phyloP scores from a whole-genome alignment of 495 filamentous ascomycete genomes.

The Astrocystis sublimbata region DNA sequence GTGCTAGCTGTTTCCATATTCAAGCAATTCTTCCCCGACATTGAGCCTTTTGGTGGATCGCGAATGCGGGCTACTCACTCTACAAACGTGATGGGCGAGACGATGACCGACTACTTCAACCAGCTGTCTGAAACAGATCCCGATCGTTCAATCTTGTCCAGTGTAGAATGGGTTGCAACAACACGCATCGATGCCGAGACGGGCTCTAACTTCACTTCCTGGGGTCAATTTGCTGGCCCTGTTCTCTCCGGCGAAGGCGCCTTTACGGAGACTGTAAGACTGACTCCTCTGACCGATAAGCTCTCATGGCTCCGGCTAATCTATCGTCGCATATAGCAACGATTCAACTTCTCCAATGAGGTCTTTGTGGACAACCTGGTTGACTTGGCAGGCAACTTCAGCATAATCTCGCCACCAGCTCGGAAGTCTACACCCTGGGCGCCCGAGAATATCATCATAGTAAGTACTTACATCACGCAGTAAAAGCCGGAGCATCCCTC shows the following conservation, averaged over 20 bases:
- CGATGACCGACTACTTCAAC: conserved; percentile 40
- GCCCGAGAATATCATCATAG: neutral
- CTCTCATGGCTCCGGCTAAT: neutral
- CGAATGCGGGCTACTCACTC: conserved; percentile 45
- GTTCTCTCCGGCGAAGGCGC: neutral
- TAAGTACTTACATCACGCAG: neutral
- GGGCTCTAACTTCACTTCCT: conserved; percentile 50
- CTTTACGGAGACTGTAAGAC: neutral
- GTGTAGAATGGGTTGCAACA: conserved; percentile 45
- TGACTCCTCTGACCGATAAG: neutral
- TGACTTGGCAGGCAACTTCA: neutral
- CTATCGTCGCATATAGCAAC: neutral
- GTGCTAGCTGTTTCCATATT: conserved; percentile 50
- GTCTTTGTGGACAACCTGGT: neutral
- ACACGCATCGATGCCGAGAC: conserved; percentile 47
- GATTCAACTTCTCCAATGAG: neutral
- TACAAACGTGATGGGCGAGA: conserved; percentile 45
- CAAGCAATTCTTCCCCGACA: conserved; percentile 54
- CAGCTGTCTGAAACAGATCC: conserved; percentile 19
- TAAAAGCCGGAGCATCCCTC: conserved; percentile 25
- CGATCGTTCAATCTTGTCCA: conserved; percentile 27
- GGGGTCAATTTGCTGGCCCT: conserved; percentile 55
- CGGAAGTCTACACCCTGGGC: neutral
- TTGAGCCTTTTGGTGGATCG: conserved; percentile 44
- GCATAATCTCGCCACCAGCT: neutral